Evolutionary conservation across 257 asterid species (phyloP), one percentile per base, ranked within the genome.

Genomic region (Thymus mandschuricus): DNA sequence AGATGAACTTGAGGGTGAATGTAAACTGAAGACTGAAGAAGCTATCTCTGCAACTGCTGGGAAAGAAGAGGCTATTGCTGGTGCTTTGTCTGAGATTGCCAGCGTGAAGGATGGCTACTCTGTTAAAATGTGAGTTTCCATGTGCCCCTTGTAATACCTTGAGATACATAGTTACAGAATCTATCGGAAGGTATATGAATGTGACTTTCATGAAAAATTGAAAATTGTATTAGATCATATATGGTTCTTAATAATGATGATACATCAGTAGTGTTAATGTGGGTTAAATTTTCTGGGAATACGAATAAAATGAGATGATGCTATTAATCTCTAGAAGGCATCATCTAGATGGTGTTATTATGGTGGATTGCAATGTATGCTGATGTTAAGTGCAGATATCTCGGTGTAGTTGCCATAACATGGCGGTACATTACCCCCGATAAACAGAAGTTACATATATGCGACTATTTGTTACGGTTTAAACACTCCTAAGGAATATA

Each of bases 1-100:
- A 79, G 75, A 66, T 75, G 89, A 88, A 76, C 90, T 91, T 81
- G 91, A 91, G 72, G 78, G 33, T 45, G 90, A 84, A 83, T 80
- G 85, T 72, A 80, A 74, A 68, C 56, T 84, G 84, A 91, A 86
- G 84, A 78, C 82, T 11, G 82, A 84, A 57, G 97, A 94, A 81
- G 84, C 88, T 8, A 79, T 78, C 64, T 78, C 89, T 71, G 98
- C 90, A 61, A 81, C 68, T 74, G 86, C 92, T 74, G 84, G 81
- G 60, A 89, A 89, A 74, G 97, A 91, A 75, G 98, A 86, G 78
- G 98, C 95, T 65, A 69, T 89, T 74, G 81, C 83, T 77, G 82
- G 85, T 69, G 84, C 89, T 68, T 68, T 84, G 29, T 85, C 92
- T 29, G 90, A 94, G 82, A 81, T 89, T 44, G 60, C 92, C 57